Evolutionary conservation across 495 filamentous ascomycete genomes (phyloP).

Genomic region (Aspergillus wentii): DNA sequence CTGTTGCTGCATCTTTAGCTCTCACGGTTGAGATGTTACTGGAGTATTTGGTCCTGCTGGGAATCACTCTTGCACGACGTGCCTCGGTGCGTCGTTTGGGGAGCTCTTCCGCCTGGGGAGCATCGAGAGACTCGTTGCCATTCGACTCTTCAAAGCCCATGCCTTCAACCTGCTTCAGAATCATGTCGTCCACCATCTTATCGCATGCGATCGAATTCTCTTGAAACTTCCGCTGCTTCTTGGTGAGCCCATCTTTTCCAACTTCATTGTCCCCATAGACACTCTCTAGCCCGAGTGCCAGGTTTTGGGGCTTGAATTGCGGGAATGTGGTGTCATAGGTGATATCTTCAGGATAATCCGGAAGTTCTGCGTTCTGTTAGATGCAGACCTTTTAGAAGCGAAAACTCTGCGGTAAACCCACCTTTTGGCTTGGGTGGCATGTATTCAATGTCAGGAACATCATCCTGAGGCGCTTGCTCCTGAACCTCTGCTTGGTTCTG

Average conservation of each 20-base stretch:
- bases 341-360: conserved; percentile 74
- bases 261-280: conserved; percentile 61
- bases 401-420: conserved; percentile 16
- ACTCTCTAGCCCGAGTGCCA: conserved; percentile 57
- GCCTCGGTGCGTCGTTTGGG: conserved; percentile 18
- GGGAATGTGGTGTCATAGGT: conserved; percentile 51
- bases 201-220: conserved; percentile 41
- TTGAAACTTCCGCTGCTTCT: conserved; percentile 54
- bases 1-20: conserved; percentile 50
- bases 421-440: conserved; percentile 63
- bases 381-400: conserved; percentile 29
- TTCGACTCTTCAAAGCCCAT: conserved; percentile 45
- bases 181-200: conserved; percentile 52
- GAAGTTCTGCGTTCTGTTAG: conserved; percentile 50
- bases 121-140: conserved; percentile 21
- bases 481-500: conserved; percentile 27
- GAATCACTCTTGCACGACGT: conserved; percentile 23
- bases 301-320: conserved; percentile 55
- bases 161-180: conserved; percentile 56
- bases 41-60: conserved; percentile 14
- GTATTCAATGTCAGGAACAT: conserved; percentile 69
- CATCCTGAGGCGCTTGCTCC: conserved; percentile 43
- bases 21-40: conserved; percentile 40
- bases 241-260: conserved; percentile 63
- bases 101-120: conserved; percentile 4